These are phyloP conservation scores for Aegilops sharonensis DNA, from an alignment of 176 grass and related monocot genomes.

Conservation along the genomic window DNA sequence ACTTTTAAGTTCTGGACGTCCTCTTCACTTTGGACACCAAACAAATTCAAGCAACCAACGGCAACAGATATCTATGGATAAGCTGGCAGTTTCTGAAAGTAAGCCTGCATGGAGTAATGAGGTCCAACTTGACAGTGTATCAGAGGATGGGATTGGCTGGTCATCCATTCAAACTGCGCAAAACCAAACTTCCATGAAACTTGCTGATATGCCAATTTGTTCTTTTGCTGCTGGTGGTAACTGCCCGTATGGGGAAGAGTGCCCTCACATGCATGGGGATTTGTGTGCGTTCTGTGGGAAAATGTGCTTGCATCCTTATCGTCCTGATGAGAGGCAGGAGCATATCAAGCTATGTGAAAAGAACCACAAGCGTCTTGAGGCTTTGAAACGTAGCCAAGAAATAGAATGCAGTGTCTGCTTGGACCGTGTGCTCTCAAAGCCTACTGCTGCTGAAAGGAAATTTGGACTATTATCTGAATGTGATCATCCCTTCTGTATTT, in stretches of 20 bases:
- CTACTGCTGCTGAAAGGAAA: constrained; percentile 83
- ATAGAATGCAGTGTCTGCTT: constrained; percentile 97
- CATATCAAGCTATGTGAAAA: constrained; percentile 84
- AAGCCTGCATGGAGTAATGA: constrained; percentile 57
- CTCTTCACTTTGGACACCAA: constrained; percentile 33
- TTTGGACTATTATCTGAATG: constrained; percentile 96
- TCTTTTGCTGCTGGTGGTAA: constrained; percentile 92
- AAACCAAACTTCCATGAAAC: constrained; percentile 29
- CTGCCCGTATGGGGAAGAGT: constrained; percentile 82
- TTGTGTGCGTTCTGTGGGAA: constrained; percentile 71
- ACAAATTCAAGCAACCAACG: constrained; percentile 35
- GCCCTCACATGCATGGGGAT: constrained; percentile 78
- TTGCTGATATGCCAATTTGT: constrained; percentile 71
- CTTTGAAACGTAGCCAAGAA: constrained; percentile 86
- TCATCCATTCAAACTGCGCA: constrained; percentile 18
- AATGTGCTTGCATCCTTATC: constrained; percentile 82
- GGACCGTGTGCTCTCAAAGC: constrained; percentile 87
- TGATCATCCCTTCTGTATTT: constrained; percentile 91
- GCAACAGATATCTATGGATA: constrained; percentile 29
- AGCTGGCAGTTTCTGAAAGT: constrained; percentile 20
- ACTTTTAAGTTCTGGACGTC: constrained; percentile 14
- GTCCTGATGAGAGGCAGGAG: constrained; percentile 78
- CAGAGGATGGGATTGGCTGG: constrained; percentile 45
- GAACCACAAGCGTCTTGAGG: constrained; percentile 73
- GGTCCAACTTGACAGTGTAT: constrained; percentile 27